Conservation (phyloP, 2,329 filamentous ascomycete genomes). For the Colletotrichum tropicale region DNA sequence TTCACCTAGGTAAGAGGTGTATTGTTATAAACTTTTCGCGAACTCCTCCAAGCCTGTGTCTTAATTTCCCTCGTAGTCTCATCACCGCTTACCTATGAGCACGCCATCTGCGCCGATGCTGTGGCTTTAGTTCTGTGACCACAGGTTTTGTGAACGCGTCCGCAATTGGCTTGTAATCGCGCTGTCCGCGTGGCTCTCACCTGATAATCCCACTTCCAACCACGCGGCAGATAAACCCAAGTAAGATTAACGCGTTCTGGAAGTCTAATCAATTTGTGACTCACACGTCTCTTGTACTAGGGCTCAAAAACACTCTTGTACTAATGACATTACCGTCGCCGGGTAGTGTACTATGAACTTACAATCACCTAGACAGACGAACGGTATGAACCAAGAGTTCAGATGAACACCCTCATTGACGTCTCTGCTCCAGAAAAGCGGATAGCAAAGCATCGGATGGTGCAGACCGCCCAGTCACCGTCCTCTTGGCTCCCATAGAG, state of each 20-base stretch:
- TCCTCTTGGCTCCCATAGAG: constrained; percentile 5
- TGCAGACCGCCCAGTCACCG: constrained; percentile 16
- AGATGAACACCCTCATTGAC: not conserved
- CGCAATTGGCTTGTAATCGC: not conserved
- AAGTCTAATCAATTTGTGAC: not conserved
- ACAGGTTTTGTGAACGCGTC: not conserved
- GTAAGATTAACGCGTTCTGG: not conserved
- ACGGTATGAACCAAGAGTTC: not conserved
- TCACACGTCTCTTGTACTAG: not conserved
- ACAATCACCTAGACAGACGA: not conserved
- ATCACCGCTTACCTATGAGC: not conserved
- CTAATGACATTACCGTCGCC: not conserved
- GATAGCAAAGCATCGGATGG: constrained; percentile 3
- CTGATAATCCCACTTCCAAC: not conserved
- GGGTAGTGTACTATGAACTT: not conserved
- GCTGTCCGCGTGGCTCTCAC: not conserved
- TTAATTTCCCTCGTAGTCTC: not conserved
- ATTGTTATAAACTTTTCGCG: not conserved
- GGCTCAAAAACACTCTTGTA: not conserved
- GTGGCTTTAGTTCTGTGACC: not conserved
- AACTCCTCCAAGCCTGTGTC: not conserved
- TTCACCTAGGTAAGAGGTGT: not conserved
- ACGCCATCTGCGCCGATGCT: not conserved
- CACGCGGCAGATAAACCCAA: not conserved
- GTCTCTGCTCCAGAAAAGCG: not conserved